phyloP scores from a whole-genome alignment of 495 filamentous ascomycete genomes.

The Tuber calosporum region DNA sequence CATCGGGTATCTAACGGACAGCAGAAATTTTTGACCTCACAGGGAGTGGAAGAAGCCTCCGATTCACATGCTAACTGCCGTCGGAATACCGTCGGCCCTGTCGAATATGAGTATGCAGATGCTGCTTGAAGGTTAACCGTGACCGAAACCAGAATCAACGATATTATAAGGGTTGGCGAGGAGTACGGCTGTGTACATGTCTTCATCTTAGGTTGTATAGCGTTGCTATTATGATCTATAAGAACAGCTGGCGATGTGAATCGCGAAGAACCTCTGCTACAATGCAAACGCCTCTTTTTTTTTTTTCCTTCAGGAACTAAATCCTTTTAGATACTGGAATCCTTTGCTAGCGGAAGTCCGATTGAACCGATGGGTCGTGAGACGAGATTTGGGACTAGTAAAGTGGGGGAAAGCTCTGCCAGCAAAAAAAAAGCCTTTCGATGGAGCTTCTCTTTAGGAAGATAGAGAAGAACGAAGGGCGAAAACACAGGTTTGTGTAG shows the following conservation, averaged over 20 bases:
- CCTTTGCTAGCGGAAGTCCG: background rate
- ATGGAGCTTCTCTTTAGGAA: constrained; percentile 9
- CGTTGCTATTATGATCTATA: constrained; percentile 5
- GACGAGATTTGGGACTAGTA: background rate
- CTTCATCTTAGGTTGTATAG: constrained; percentile 11
- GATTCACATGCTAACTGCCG: constrained; percentile 18
- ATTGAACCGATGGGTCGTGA: constrained; percentile 4
- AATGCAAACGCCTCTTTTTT: constrained; percentile 7
- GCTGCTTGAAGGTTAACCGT: background rate
- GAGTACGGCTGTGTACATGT: background rate
- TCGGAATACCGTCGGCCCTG: constrained; percentile 15
- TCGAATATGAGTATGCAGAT: constrained; percentile 4
- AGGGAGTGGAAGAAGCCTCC: constrained; percentile 6
- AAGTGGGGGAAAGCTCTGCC: constrained; percentile 3
- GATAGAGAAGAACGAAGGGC: constrained; percentile 9
- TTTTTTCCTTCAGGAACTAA: background rate
- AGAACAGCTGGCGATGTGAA: constrained; percentile 3
- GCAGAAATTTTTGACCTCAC: constrained; percentile 27
- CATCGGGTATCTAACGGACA: constrained; percentile 34
- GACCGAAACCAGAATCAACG: background rate
- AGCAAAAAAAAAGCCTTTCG: constrained; percentile 13
- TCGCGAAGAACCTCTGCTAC: constrained; percentile 5
- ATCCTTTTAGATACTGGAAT: background rate
- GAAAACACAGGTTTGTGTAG: constrained; percentile 3
- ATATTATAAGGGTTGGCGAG: constrained; percentile 7